Conservation (phyloP, 768 basidiomycete species). For the Boletellus ananas region DNA sequence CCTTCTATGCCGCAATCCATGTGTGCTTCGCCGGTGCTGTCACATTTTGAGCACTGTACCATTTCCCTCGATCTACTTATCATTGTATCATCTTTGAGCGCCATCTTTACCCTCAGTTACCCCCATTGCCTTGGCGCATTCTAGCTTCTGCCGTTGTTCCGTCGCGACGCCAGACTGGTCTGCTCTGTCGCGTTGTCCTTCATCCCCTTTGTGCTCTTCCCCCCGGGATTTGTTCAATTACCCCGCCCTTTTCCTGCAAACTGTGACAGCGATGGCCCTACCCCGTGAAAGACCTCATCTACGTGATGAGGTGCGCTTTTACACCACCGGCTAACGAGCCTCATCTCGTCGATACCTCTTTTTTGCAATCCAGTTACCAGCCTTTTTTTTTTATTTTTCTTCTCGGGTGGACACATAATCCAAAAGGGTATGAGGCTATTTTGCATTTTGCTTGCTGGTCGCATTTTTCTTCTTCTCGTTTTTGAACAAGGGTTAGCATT, state of each 20-base stretch:
- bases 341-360: constrained; percentile 35
- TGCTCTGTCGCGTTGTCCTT: constrained; percentile 16
- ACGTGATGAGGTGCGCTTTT: constrained; percentile 21
- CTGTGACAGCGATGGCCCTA: constrained; percentile 1
- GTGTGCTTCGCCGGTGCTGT: constrained; percentile 10
- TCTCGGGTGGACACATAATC: neutral
- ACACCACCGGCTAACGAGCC: constrained; percentile 33
- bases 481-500: no score
- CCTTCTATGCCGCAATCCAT: neutral
- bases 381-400: neutral
- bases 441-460: no score
- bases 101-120: neutral
- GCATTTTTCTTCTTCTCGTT: no score
- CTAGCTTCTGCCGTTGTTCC: constrained; percentile 25
- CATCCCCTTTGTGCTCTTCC: neutral
- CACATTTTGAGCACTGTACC: constrained; percentile 17
- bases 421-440: no score
- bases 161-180: constrained; percentile 26
- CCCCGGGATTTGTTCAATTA: constrained; percentile 11
- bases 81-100: constrained; percentile 22
- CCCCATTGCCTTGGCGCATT: constrained; percentile 10
- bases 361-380: neutral
- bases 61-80: constrained; percentile 16
- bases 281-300: constrained; percentile 18
- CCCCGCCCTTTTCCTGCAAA: constrained; percentile 1